phyloP scores from a whole-genome alignment of 768 basidiomycete genomes.

The Pisolithus microcarpus region DNA sequence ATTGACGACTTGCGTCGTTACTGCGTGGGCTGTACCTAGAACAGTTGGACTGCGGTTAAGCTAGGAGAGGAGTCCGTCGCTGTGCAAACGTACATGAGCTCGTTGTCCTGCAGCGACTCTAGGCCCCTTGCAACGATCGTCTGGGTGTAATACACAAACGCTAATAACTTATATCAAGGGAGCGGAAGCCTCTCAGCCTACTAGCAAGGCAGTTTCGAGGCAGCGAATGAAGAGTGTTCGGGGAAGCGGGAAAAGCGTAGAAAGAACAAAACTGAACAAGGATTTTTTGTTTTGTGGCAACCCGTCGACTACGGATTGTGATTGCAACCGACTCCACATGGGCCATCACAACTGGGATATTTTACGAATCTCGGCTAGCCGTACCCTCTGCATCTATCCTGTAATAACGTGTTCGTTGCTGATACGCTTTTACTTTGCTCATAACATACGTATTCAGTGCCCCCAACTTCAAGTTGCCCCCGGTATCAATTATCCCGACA shows the following conservation, averaged over 20 bases:
- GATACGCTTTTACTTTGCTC: no score
- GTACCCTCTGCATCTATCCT: no score
- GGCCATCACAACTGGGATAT: no score
- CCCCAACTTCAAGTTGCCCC: no score
- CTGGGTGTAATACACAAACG: background rate
- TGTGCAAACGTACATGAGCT: background rate
- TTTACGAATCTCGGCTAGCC: no score
- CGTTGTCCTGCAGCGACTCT: background rate
- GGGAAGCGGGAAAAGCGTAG: background rate
- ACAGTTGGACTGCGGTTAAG: constrained; percentile 44
- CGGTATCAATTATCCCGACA: no score
- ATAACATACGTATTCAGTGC: no score
- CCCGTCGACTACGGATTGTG: background rate
- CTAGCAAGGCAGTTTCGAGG: constrained; percentile 10
- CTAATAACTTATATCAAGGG: constrained; percentile 17
- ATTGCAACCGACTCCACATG: background rate
- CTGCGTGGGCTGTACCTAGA: constrained; percentile 54
- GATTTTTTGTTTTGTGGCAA: background rate
- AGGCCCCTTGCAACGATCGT: background rate
- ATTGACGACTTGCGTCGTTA: constrained; percentile 36
- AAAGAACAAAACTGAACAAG: background rate
- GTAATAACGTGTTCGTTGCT: no score
- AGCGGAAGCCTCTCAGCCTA: constrained; percentile 23
- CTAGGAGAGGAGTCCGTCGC: constrained; percentile 38
- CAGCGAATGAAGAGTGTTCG: constrained; percentile 9